Base-by-base conservation (phyloP, 2,329 filamentous ascomycete species). In the Cladosporium sp. region DNA sequence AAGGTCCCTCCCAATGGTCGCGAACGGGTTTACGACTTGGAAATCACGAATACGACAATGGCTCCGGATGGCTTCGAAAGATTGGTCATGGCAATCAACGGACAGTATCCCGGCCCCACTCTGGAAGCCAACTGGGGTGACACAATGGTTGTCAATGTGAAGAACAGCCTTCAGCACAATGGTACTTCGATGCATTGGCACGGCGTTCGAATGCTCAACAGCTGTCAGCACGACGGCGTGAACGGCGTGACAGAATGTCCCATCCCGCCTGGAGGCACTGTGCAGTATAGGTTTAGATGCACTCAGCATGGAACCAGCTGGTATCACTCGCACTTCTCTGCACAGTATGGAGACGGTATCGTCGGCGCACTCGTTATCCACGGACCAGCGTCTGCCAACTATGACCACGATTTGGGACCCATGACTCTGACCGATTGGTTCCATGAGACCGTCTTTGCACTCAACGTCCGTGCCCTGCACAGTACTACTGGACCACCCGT, bases 101-200 rank as follows among this genome's bases (percentile, higher is more conserved):
- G 73, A 4, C 70, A 73, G 52, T 70, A 72, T 55, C 74, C 72
- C 16, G 74, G 74, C 7, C 74, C 75, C 4, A 69, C 72, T 48
- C 68, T 75, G 44, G 68, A 67, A 13, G 73, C 70, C 7, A 63
- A 67, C 41, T 70, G 70, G 70, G 71, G 71, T 31, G 71, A 73
- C 58, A 63, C 60, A 3, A 59, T 73, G 45, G 57, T 64, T 11
- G 57, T 69, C 14, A 46, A 52, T 43, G 50, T 57, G 5, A 64
- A 65, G 33, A 72, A 72, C 58, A 58, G 46, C 8, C 57, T 68
- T 58, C 49, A 56, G 52, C 54, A 56, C 55, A 70, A 71, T 52
- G 69, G 69, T 1, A 79, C 69, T 0, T 74, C 75, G 1, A 77
- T 77, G 70, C 73, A 80, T 11, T 73, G 72, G 70, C 75, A 77